phyloP scores from a whole-genome alignment of 2,329 filamentous ascomycete species.

The Fusarium sp. region DNA sequence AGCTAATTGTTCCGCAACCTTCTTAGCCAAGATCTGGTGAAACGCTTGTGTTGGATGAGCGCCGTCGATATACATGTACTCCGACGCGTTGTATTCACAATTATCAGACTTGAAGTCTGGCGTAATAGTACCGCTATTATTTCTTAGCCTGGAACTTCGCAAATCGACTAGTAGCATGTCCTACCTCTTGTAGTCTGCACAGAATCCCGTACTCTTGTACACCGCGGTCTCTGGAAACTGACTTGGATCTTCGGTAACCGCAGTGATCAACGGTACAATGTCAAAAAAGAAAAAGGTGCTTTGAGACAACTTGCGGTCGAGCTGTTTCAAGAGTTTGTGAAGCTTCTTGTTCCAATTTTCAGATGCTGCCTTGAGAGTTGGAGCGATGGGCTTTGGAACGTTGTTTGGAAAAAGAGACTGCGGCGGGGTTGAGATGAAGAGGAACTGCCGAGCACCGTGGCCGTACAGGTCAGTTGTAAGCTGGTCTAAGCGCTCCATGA shows the following conservation, averaged over 20 bases:
- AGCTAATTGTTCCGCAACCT: not conserved
- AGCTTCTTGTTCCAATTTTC: conserved; percentile 7
- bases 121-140: not conserved
- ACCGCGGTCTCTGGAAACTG: not conserved
- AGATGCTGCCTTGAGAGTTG: not conserved
- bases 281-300: conserved; percentile 9
- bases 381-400: not conserved
- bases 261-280: not conserved
- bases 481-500: not conserved
- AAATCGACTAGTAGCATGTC: not conserved
- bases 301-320: not conserved
- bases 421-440: conserved; percentile 6
- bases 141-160: not conserved
- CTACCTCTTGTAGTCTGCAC: conserved; percentile 8
- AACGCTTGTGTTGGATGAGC: conserved; percentile 17
- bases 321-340: not conserved
- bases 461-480: not conserved
- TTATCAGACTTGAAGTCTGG: conserved; percentile 4
- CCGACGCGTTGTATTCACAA: conserved; percentile 1
- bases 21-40: conserved; percentile 12
- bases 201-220: conserved; percentile 1
- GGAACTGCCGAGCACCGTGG: conserved; percentile 1
- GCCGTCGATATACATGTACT: conserved; percentile 21
- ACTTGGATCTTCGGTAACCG: not conserved
- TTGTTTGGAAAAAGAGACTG: conserved; percentile 18